A percentile compares a stretch with the other conserved stretches of the same genome.
Conservation (phyloP, 2,329 filamentous ascomycete genomes). For the Metarhizium robertsii region DNA sequence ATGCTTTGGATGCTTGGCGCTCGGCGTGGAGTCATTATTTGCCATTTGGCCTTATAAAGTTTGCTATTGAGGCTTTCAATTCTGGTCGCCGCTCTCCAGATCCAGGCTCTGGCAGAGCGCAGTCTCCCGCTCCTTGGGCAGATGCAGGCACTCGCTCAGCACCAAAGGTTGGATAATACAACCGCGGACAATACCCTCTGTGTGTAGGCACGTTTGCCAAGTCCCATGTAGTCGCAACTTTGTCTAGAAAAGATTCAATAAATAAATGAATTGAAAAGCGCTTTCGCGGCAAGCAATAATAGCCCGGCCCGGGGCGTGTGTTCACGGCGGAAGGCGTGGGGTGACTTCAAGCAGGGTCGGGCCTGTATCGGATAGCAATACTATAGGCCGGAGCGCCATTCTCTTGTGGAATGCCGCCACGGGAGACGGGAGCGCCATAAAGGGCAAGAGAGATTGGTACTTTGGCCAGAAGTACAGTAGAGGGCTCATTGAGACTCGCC, state of each 20-base stretch:
- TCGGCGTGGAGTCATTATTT: slow-evolving; percentile 1
- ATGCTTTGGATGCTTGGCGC: neutral
- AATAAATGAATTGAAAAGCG: neutral
- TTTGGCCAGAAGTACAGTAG: neutral
- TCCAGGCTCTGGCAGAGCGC: too few relatives aligned
- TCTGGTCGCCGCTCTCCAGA: neutral
- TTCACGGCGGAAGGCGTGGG: neutral
- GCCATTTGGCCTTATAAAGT: neutral
- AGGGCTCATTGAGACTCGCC: neutral
- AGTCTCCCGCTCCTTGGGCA: neutral
- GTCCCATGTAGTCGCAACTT: too few relatives aligned
- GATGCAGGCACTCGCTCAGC: neutral
- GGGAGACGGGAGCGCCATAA: slow-evolving; percentile 1
- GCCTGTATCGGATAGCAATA: neutral
- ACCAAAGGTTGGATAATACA: neutral
- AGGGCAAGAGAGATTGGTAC: slow-evolving; percentile 1
- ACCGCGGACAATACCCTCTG: neutral
- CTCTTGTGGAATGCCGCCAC: neutral
- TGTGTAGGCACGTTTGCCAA: neutral
- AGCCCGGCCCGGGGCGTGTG: neutral
- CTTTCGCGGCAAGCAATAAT: neutral
- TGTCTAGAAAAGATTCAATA: neutral
- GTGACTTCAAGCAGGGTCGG: neutral
- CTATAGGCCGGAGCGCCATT: neutral
- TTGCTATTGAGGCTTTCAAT: neutral